Base-by-base conservation (phyloP, 192 early-diverging fungal species). In the Coemansia sp. region DNA sequence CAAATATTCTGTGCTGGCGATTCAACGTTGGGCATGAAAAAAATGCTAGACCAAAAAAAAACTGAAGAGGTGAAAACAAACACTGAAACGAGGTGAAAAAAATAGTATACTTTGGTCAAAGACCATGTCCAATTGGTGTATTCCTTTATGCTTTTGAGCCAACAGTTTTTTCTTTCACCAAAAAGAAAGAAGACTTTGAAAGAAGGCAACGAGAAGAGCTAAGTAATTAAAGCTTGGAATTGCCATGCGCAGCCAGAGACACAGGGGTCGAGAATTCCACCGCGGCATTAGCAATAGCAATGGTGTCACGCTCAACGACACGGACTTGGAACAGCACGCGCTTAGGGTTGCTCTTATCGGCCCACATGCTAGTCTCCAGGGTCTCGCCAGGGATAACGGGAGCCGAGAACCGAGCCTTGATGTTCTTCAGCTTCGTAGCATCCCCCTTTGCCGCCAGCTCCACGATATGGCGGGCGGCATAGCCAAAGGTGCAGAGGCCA, bases 311-410 rank as follows among this genome's bases (percentile, higher is more conserved):
- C 85, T 99, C 98, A 36, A 98, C 93, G 14, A 93, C 90, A 35
- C 93, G 90, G 45, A 93, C 92, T 76, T 94, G 90, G 90, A 98
- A 99, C 64, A 98, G 83, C 20, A 99, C 88, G 70, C 92, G 93
- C 79, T 84, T 86, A 9, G 89, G 88, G 67, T 94, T 90, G 67
- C 89, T 83, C 37, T 64, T 65, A 58, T 86, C 84, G 0, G 62
- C 53, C 98, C 98, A 98, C 89, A 98, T 93, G 80, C 94, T 90
- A 13, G 97, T 99, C 79, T 96, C 92, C 33, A 98, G 85, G 16
- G 96, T 99, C 80, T 99, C 96, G 16, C 98, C 96, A 21, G 98
- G 98, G 82, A 92, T 88, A 65, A 98, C 95, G 20, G 89, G 89
- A 36, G 89, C 87, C 45, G 89, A 87, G 74, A 97, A 94, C 38